Conservation (phyloP, 2,329 filamentous ascomycete genomes). For the Grosmannia serpens region DNA sequence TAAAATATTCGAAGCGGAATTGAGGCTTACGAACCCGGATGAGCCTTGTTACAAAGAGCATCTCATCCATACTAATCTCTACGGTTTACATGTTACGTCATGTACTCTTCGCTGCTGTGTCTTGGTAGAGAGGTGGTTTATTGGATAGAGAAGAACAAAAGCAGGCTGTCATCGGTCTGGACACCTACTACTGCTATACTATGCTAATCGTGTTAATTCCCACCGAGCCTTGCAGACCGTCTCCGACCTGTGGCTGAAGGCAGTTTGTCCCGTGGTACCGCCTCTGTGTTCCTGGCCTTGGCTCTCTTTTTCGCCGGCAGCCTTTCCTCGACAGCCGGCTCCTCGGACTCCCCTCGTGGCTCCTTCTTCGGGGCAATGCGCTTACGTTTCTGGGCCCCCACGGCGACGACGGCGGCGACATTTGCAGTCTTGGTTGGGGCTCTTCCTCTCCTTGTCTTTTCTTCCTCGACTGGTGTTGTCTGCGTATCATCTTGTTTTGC, state of each 20-base stretch:
- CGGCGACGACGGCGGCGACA: no score
- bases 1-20: no score
- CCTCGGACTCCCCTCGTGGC: not conserved
- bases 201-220: not conserved
- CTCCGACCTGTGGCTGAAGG: not conserved
- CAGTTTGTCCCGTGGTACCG: not conserved
- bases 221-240: not conserved
- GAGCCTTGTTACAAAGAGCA: no score
- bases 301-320: not conserved
- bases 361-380: conserved; percentile 1
- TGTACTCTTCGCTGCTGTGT: no score
- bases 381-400: conserved; percentile 6
- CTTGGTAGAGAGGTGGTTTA: no score
- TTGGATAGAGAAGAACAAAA: no score
- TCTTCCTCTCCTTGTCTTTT: not conserved
- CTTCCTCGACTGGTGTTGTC: conserved; percentile 4
- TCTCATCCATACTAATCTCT: no score
- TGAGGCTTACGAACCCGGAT: no score
- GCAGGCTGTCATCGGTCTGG: no score
- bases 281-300: not conserved
- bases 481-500: no score
- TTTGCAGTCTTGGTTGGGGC: not conserved
- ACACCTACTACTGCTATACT: not conserved
- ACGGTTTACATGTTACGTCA: no score
- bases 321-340: not conserved